These are phyloP conservation scores for Lentinula aciculospora DNA, from an alignment of 768 basidiomycete genomes.

Conservation along the genomic window DNA sequence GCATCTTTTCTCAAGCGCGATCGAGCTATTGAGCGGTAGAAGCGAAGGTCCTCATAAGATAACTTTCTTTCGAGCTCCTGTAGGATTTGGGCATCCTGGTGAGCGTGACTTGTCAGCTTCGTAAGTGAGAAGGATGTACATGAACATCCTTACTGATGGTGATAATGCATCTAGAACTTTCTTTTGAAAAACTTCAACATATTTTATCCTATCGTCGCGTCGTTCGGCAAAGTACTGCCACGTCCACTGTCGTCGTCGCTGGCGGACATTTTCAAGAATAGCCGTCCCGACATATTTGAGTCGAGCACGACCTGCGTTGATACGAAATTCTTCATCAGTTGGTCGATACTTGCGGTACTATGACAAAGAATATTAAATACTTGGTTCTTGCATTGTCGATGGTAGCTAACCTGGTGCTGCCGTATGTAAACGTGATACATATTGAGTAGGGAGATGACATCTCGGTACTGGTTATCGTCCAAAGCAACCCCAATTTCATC, in stretches of 20 bases:
- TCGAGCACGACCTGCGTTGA: constrained; percentile 61
- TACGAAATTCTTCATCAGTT: constrained; percentile 47
- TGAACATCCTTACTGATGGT: constrained; percentile 40
- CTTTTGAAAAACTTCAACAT: constrained; percentile 82
- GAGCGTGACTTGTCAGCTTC: neutral
- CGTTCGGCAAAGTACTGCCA: constrained; percentile 89
- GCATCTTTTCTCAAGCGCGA: constrained; percentile 84
- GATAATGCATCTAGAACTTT: constrained; percentile 51
- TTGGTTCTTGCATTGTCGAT: neutral
- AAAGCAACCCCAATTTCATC: constrained; percentile 90
- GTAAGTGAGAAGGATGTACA: neutral
- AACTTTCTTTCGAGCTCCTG: constrained; percentile 75
- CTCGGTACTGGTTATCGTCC: constrained; percentile 92
- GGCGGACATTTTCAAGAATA: constrained; percentile 77
- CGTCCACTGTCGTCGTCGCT: constrained; percentile 81
- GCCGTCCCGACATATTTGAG: constrained; percentile 76
- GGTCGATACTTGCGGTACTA: constrained; percentile 86
- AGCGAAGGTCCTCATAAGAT: constrained; percentile 91
- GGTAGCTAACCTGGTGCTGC: constrained; percentile 55
- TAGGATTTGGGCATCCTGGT: constrained; percentile 47
- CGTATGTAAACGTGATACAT: constrained; percentile 96
- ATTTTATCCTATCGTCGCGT: constrained; percentile 79
- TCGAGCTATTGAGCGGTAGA: constrained; percentile 93
- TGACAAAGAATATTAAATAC: neutral
- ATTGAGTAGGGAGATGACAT: constrained; percentile 87